These are phyloP conservation scores for Aspergillus bertholletiae DNA, from an alignment of 495 filamentous ascomycete species.

Conservation along the genomic window DNA sequence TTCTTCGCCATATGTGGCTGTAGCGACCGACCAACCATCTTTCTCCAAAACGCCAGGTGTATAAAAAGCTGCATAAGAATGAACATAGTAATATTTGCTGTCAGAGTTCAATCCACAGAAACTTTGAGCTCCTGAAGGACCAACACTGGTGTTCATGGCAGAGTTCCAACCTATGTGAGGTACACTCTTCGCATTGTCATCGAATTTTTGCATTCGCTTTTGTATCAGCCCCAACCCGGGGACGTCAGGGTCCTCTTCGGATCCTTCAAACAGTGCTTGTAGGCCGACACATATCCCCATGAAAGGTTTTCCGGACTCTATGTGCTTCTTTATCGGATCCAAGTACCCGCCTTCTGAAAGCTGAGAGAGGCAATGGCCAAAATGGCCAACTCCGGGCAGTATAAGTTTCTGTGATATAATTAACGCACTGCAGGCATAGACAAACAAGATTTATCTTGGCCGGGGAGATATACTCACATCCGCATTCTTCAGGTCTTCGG, in stretches of 20 bases:
- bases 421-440: background rate
- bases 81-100: constrained; percentile 98
- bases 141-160: constrained; percentile 54
- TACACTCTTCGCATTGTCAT: constrained; percentile 76
- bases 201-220: constrained; percentile 68
- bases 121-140: constrained; percentile 41
- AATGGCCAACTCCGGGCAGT: constrained; percentile 93
- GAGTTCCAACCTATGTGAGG: constrained; percentile 99
- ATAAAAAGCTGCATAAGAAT: constrained; percentile 87
- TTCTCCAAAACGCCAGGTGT: constrained; percentile 63
- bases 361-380: constrained; percentile 89
- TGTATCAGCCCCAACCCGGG: constrained; percentile 74
- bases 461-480: constrained; percentile 65
- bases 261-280: constrained; percentile 84
- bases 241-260: constrained; percentile 67
- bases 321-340: constrained; percentile 73
- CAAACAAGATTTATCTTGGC: background rate
- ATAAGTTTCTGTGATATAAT: constrained; percentile 65
- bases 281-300: constrained; percentile 97
- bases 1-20: constrained; percentile 81
- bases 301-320: constrained; percentile 86
- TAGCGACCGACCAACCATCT: constrained; percentile 85
- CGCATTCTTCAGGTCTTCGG: constrained; percentile 76
- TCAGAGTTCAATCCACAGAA: constrained; percentile 72
- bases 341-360: constrained; percentile 75